Evolutionary conservation across 805 yeast species (phyloP).

Genomic region (Priceomyces haplophilus): DNA sequence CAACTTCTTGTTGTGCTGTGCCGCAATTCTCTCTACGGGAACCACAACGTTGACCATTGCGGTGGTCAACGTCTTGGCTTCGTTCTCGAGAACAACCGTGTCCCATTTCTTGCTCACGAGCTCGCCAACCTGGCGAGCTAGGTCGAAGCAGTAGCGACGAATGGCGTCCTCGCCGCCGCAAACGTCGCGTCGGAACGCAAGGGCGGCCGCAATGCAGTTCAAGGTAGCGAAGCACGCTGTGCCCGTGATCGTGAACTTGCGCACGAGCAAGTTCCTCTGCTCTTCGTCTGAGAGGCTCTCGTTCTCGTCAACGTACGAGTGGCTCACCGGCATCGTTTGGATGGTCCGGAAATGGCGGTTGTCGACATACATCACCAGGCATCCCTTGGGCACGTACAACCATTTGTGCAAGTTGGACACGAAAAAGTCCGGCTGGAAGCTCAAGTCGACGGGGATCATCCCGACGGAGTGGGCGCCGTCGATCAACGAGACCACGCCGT

Average conservation of each 20-base stretch:
- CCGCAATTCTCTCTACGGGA: conserved; percentile 2
- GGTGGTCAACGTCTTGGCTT: conserved; percentile 3
- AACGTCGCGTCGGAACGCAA: conserved; percentile 48
- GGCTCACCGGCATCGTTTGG: conserved; percentile 60
- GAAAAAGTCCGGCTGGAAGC: conserved; percentile 56
- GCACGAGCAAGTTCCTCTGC: conserved; percentile 29
- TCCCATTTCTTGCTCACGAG: conserved; percentile 2
- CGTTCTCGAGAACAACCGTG: conserved; percentile 3
- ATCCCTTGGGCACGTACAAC: conserved; percentile 56
- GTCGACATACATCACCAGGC: conserved; percentile 58
- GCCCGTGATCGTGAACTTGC: conserved; percentile 51
- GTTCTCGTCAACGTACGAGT: conserved; percentile 38
- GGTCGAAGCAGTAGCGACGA: conserved; percentile 41
- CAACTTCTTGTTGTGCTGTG: conserved; percentile 22
- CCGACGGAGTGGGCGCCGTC: conserved; percentile 79
- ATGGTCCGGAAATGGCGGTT: conserved; percentile 46
- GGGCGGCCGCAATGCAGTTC: conserved; percentile 44
- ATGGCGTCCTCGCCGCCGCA: conserved; percentile 64
- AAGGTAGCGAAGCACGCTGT: conserved; percentile 47
- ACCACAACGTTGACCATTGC: conserved; percentile 9
- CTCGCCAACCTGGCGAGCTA: conserved; percentile 45
- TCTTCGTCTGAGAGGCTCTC: conserved; percentile 19
- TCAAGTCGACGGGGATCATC: conserved; percentile 41
- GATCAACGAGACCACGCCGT: conserved; percentile 51
- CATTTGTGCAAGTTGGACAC: conserved; percentile 69